Evolutionary conservation across 495 filamentous ascomycete species (phyloP), one percentile per base, ranked within the genome.

Genomic region (Hypoxylon trugodes): DNA sequence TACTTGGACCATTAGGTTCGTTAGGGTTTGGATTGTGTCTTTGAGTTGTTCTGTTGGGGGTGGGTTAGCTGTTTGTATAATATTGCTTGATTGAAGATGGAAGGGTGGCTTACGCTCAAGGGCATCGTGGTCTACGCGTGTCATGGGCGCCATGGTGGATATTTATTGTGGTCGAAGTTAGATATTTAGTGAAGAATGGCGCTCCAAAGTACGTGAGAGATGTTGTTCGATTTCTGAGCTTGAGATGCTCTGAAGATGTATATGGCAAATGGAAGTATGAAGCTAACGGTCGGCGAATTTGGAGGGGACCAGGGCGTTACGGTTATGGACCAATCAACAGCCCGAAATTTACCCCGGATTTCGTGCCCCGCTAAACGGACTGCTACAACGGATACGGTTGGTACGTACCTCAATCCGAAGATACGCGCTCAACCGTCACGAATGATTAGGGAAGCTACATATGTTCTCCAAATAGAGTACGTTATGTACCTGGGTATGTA

Each of bases 21-120:
- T 96, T 45, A 97, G 87, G 67, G 93, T 89, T 69, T 95, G 90
- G 73, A 97, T 92, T 35, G 93, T 82, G 66, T 83, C 78, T 59
- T 90, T 89, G 73, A 90, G 76, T 65, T 85, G 80, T 36, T 81
- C 86, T 87, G 69, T 6, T 9, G 2, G 35, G 16, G 13, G 16
- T 46, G 19, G 19, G 69, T 71, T 53, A 65, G 59, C 43, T 2
- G 25, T 38, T 7, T 2, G 16, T 25, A 7, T n/a, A 22, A 6
- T 30, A 16, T 18, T 10, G 30, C 10, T 33, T 3, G 5, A 16
- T 22, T n/a, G 16, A 28, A 21, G 35, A 37, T 13, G 24, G 26
- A 19, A 16, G 37, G 7, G 22, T 30, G 18, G 53, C 72, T 66
- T 62, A 81, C 81, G 76, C 70, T 82, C 79, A 57, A 82, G 69